Percentiles rank a stretch among this genome's conserved stretches.
These are phyloP conservation scores for Mycena maculata DNA, from an alignment of 768 basidiomycete species.

Conservation along the genomic window DNA sequence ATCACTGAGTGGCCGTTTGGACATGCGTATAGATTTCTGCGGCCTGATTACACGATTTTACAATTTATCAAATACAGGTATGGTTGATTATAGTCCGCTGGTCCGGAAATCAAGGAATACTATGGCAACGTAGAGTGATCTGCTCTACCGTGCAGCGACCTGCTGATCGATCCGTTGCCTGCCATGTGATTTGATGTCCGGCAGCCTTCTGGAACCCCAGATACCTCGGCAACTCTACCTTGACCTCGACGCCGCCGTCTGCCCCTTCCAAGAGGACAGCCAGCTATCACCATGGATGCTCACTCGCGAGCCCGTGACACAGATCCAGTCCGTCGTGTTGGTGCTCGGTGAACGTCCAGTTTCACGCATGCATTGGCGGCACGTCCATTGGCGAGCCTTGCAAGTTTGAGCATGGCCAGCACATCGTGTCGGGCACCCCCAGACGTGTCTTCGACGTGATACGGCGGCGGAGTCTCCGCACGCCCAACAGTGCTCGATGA, in stretches of 20 bases:
- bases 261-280: constrained; percentile 80
- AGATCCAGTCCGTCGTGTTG: constrained; percentile 96
- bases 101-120: too few species aligned
- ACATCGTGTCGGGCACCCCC: constrained; percentile 97
- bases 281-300: constrained; percentile 87
- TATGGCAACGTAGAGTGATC: background rate
- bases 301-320: constrained; percentile 98
- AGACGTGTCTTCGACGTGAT: constrained; percentile 99
- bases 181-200: background rate
- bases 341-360: constrained; percentile 99
- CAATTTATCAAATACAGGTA: too few species aligned
- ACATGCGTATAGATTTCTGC: too few species aligned
- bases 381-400: constrained; percentile 97
- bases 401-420: constrained; percentile 97
- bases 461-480: constrained; percentile 89
- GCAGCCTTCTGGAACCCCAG: too few species aligned
- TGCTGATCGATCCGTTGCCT: background rate
- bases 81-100: too few species aligned
- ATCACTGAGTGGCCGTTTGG: too few species aligned
- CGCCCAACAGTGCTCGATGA: constrained; percentile 95
- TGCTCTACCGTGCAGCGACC: background rate
- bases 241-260: constrained; percentile 83
- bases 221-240: too few species aligned
- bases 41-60: too few species aligned
- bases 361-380: constrained; percentile 98